Evolutionary conservation across 495 filamentous ascomycete species (phyloP).

Genomic region (Polyplosphaeria fusca): DNA sequence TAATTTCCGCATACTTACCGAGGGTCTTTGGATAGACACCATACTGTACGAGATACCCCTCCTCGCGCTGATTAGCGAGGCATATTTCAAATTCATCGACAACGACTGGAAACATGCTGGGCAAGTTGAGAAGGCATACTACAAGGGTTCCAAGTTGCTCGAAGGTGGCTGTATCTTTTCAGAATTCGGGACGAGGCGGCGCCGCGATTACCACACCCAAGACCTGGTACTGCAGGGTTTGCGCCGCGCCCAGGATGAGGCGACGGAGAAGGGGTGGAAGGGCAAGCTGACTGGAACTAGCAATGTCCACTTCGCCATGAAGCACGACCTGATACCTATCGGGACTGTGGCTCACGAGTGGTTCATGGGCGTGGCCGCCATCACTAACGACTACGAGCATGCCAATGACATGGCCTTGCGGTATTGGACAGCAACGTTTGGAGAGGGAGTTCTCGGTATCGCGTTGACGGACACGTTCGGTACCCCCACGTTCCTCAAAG

Average conservation of each 20-base stretch:
- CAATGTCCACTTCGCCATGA: conserved; percentile 97
- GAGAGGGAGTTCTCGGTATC: conserved; percentile 84
- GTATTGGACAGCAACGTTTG: conserved; percentile 90
- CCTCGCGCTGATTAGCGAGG: conserved; percentile 85
- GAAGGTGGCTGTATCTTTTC: conserved; percentile 83
- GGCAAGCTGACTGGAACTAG: conserved; percentile 84
- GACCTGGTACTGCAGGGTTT: conserved; percentile 85
- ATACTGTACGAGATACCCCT: conserved; percentile 98
- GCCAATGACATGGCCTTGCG: conserved; percentile 79
- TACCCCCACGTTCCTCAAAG: conserved; percentile 80
- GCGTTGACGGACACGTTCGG: conserved; percentile 98
- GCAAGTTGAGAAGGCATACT: conserved; percentile 77
- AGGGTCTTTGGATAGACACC: conserved; percentile 87
- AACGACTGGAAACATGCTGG: conserved; percentile 80
- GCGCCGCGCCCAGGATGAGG: conserved; percentile 64
- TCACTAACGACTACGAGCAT: conserved; percentile 76
- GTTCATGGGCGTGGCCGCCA: conserved; percentile 97
- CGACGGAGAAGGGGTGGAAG: conserved; percentile 50
- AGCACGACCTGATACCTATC: conserved; percentile 73
- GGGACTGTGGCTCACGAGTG: conserved; percentile 98
- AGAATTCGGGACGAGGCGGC: conserved; percentile 85
- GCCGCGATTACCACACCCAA: conserved; percentile 92
- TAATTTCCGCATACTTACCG: conserved; percentile 66
- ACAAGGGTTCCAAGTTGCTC: conserved; percentile 73
- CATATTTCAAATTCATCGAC: conserved; percentile 94